Conservation (phyloP, 495 filamentous ascomycete genomes). For the Extremus antarcticus region DNA sequence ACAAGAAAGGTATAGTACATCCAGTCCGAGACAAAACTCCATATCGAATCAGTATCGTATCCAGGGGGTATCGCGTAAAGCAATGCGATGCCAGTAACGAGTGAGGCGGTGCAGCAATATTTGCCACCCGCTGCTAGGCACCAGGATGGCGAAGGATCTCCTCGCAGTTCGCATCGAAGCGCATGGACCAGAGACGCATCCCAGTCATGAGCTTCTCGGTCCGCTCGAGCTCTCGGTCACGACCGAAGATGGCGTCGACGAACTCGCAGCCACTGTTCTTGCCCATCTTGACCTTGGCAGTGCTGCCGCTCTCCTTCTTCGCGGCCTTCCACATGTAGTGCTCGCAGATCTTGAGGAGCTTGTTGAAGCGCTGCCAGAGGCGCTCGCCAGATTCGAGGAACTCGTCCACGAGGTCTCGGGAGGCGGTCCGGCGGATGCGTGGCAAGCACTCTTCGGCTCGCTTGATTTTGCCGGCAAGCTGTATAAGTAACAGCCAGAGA, state of each 20-base stretch:
- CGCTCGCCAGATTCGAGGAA: conserved; percentile 88
- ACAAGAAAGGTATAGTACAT: neutral
- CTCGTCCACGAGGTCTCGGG: conserved; percentile 73
- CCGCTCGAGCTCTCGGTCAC: conserved; percentile 78
- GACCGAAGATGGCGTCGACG: conserved; percentile 91
- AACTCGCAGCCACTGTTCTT: conserved; percentile 92
- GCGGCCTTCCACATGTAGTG: conserved; percentile 81
- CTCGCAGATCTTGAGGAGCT: conserved; percentile 81
- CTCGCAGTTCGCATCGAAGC: conserved; percentile 95
- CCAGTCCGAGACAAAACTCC: neutral
- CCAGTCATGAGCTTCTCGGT: conserved; percentile 94
- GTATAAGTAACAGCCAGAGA: conserved; percentile 88
- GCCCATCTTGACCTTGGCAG: conserved; percentile 63
- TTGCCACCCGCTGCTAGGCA: conserved; percentile 6
- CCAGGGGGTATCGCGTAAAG: neutral
- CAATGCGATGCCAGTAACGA: no score
- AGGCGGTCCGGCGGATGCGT: conserved; percentile 58
- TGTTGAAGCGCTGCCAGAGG: conserved; percentile 74
- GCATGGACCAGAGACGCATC: conserved; percentile 85
- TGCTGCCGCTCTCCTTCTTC: conserved; percentile 48
- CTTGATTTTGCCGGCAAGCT: conserved; percentile 92
- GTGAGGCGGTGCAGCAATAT: neutral
- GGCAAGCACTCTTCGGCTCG: conserved; percentile 72
- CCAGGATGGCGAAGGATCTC: conserved; percentile 56
- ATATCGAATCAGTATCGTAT: neutral